Conservation (phyloP, 495 filamentous ascomycete species). For the Penicillium cinerascens region DNA sequence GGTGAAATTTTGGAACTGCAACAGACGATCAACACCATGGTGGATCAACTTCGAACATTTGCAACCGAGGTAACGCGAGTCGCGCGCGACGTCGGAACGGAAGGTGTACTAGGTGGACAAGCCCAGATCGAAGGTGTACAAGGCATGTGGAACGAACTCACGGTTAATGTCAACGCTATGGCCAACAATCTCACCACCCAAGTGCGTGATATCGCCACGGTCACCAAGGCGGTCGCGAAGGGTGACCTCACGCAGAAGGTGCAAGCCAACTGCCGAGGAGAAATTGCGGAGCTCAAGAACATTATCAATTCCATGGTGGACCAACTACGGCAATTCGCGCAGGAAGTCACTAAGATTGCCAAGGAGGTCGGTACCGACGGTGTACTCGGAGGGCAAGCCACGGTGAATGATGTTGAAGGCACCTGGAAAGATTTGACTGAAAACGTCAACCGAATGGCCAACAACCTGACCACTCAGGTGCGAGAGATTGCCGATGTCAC, state of each 20-base stretch:
- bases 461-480: constrained; percentile 96
- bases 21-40: constrained; percentile 99
- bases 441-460: constrained; percentile 98
- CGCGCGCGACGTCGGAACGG: constrained; percentile 93
- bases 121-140: constrained; percentile 87
- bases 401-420: constrained; percentile 94
- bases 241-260: constrained; percentile 97
- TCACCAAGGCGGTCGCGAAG: constrained; percentile 96
- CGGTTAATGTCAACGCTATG: constrained; percentile 98
- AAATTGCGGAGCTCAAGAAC: constrained; percentile 91
- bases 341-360: constrained; percentile 97
- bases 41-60: constrained; percentile 95
- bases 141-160: constrained; percentile 94
- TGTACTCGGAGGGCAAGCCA: constrained; percentile 91
- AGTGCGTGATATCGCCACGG: constrained; percentile 96
- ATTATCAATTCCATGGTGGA: constrained; percentile 99
- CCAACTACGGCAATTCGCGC: constrained; percentile 92
- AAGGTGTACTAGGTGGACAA: constrained; percentile 95
- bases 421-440: constrained; percentile 97
- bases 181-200: constrained; percentile 96
- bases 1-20: constrained; percentile 96
- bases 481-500: constrained; percentile 98
- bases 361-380: constrained; percentile 97
- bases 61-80: constrained; percentile 96
- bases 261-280: constrained; percentile 92